Evolutionary conservation across 2,329 filamentous ascomycete species (phyloP), one percentile per base, ranked within the genome.

Genomic region (Trichoderma gracile): DNA sequence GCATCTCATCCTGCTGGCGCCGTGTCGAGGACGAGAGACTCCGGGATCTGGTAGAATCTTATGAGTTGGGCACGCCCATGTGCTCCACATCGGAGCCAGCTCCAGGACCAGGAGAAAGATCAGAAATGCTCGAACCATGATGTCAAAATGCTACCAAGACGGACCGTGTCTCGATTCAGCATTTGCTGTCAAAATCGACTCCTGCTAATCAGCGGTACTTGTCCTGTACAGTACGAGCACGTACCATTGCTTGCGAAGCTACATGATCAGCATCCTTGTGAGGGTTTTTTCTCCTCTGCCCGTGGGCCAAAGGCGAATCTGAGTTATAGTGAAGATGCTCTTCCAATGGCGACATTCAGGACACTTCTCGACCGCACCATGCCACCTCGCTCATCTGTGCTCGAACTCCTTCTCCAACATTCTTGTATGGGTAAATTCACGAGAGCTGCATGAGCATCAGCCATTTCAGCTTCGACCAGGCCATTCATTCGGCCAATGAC

Each of bases 121-220:
- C 12, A 38, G 33, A 38, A 38, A 10, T 4, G 33, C 12, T 38
- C 10, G 33, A 38, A 38, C 33, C 47, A 52, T 61, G 58, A 61
- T 61, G 58, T 61, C 58, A 61, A 50, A 52, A 30, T 30, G 38
- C 33, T 53, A 52, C 49, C 49, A 52, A 52, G 23, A 40, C n/a
- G 27, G 19, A 19, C 38, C 49, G 43, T 40, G 45, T 61, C 47
- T 53, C 58, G 58, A 61, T 61, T 53, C 47, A 43, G 33, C 10
- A 45, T 15, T 17, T 14, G 15, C 42, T 40, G 50, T 17, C 43
- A 27, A 19, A 19, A 1, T 9, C 5, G 10, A 3, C 2, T 5
- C 3, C 10, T 38, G 33, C 12, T 38, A 38, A 38, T 38, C 12
- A 38, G 33, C 1, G 33, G 33, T 14, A 38, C 33, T 4, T 38